Evolutionary conservation across 257 asterid genomes (phyloP).

Genomic region (Lithospermum erythrorhizon): DNA sequence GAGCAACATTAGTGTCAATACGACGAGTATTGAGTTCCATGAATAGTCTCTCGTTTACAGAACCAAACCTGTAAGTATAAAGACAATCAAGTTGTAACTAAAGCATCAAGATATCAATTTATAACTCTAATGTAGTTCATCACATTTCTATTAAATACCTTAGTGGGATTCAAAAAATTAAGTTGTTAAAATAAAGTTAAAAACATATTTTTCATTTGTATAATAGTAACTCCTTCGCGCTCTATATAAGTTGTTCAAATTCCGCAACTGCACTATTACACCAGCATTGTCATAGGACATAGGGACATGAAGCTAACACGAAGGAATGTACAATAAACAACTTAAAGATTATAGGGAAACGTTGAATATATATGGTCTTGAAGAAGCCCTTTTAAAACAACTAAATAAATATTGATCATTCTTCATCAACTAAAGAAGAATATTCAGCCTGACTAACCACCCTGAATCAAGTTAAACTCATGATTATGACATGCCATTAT

Average conservation of each 20-base stretch:
- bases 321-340: too few species aligned
- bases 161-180: too few species aligned
- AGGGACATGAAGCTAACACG: too few species aligned
- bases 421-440: conserved; percentile 98
- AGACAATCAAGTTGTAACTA: conserved; percentile 11
- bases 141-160: conserved; percentile 2
- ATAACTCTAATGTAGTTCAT: conserved; percentile 4
- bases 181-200: too few species aligned
- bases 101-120: conserved; percentile 2
- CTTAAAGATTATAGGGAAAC: too few species aligned
- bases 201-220: too few species aligned
- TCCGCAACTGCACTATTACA: too few species aligned
- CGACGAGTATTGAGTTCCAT: conserved; percentile 96
- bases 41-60: conserved; percentile 97
- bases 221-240: too few species aligned
- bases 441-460: conserved; percentile 94
- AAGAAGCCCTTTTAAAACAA: conserved; percentile 94
- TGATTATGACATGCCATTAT: not conserved
- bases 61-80: conserved; percentile 67
- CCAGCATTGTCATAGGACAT: too few species aligned
- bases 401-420: too few species aligned
- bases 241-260: too few species aligned
- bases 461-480: conserved; percentile 37
- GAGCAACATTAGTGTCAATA: conserved; percentile 81
- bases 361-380: too few species aligned